Percentiles rank a stretch among this genome's conserved stretches.
Conservation (phyloP, 2,329 filamentous ascomycete species). For the Diaporthe destruens region DNA sequence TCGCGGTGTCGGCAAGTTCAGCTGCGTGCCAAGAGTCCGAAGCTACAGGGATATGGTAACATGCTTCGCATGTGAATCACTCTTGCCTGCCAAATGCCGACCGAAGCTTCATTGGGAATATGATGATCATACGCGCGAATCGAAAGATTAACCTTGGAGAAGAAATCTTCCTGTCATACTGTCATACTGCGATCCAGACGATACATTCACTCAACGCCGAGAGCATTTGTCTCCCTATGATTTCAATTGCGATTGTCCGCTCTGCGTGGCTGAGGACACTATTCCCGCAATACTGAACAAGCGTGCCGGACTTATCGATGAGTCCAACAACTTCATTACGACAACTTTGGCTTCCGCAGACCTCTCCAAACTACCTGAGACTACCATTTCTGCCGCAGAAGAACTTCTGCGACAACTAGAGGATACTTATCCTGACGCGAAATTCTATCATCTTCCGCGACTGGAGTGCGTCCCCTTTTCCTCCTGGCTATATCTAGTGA, state of each 20-base stretch:
- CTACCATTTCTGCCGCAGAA: not conserved
- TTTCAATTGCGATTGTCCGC: slow-evolving; percentile 55
- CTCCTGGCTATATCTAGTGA: not conserved
- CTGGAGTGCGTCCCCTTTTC: not conserved
- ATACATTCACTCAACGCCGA: not conserved
- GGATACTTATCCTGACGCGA: slow-evolving; percentile 2
- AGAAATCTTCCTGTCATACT: slow-evolving; percentile 50
- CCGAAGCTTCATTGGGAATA: slow-evolving; percentile 50
- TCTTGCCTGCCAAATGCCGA: slow-evolving; percentile 50
- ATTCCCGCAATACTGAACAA: slow-evolving; percentile 43
- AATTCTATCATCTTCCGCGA: slow-evolving; percentile 10
- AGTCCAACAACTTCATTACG: slow-evolving; percentile 42
- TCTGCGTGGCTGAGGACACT: slow-evolving; percentile 52
- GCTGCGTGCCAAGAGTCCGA: not conserved
- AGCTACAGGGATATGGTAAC: slow-evolving; percentile 47
- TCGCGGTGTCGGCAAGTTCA: slow-evolving; percentile 33
- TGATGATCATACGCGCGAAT: slow-evolving; percentile 52
- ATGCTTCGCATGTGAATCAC: slow-evolving; percentile 49
- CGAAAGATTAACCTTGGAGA: slow-evolving; percentile 53
- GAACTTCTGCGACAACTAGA: not conserved
- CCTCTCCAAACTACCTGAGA: no score
- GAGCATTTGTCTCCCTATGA: slow-evolving; percentile 41
- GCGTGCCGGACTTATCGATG: slow-evolving; percentile 44
- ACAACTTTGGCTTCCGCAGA: not conserved
- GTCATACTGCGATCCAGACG: not conserved